phyloP scores from a whole-genome alignment of 2,329 filamentous ascomycete species.

The Knufia fluminis region DNA sequence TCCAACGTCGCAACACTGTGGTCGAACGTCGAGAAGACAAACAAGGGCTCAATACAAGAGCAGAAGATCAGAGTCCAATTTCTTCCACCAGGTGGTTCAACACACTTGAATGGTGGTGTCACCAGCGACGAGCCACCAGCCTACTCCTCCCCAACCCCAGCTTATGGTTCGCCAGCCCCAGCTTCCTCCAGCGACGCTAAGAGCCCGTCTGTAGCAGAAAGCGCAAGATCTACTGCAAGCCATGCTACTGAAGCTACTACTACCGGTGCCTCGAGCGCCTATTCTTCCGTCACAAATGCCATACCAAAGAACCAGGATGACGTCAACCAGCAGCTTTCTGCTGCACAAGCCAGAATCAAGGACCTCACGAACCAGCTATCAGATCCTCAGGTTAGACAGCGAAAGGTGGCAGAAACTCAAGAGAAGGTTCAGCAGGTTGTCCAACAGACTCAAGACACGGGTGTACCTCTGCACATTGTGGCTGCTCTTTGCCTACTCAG shows the following conservation, averaged over 20 bases:
- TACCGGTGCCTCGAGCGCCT: slow-evolving; percentile 34
- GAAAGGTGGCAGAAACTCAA: slow-evolving; percentile 55
- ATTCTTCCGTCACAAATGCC: slow-evolving; percentile 41
- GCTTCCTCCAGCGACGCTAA: slow-evolving; percentile 32
- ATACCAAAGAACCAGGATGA: slow-evolving; percentile 49
- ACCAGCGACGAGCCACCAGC: slow-evolving; percentile 39
- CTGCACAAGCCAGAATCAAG: slow-evolving; percentile 65
- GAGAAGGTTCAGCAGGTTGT: slow-evolving; percentile 43
- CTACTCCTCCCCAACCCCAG: slow-evolving; percentile 50
- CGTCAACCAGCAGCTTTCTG: slow-evolving; percentile 61
- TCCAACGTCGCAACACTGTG: slow-evolving; percentile 76
- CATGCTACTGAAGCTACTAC: slow-evolving; percentile 27
- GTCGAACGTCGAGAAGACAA: slow-evolving; percentile 60
- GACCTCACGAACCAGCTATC: slow-evolving; percentile 54
- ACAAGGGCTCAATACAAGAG: slow-evolving; percentile 74
- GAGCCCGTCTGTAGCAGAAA: slow-evolving; percentile 20
- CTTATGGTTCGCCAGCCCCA: slow-evolving; percentile 38
- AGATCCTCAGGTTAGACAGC: slow-evolving; percentile 67
- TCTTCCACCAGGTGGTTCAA: slow-evolving; percentile 50
- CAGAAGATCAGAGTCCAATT: slow-evolving; percentile 92
- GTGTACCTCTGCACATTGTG: slow-evolving; percentile 78
- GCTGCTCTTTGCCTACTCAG: slow-evolving; percentile 76
- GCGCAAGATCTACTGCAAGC: slow-evolving; percentile 19
- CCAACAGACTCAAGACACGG: slow-evolving; percentile 49
- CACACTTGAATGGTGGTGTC: slow-evolving; percentile 26